Conservation (phyloP, 805 yeast genomes). For the Teunomyces panamensis region DNA sequence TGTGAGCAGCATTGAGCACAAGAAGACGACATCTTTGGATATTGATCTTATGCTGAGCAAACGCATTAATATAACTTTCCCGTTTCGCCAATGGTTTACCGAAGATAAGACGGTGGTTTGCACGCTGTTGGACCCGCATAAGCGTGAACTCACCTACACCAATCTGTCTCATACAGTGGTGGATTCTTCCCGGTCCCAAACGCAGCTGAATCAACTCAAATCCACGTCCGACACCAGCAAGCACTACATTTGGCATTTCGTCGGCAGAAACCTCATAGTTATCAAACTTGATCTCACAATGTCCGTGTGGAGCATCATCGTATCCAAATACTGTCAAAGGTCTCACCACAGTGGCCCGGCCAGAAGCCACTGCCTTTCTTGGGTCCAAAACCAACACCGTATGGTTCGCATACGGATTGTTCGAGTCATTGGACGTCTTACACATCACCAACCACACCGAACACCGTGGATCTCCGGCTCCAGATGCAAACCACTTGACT, state of each 20-base stretch:
- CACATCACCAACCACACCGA: slow-evolving; percentile 53
- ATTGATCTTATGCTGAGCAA: slow-evolving; percentile 53
- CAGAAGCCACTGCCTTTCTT: slow-evolving; percentile 46
- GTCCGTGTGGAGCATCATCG: slow-evolving; percentile 75
- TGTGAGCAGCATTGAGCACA: slow-evolving; percentile 59
- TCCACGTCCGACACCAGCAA: slow-evolving; percentile 51
- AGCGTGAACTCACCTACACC: slow-evolving; percentile 62
- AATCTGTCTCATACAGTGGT: slow-evolving; percentile 64
- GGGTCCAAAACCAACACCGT: slow-evolving; percentile 55
- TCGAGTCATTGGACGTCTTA: slow-evolving; percentile 34
- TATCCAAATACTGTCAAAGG: slow-evolving; percentile 56
- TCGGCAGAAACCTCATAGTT: slow-evolving; percentile 46
- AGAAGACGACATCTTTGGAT: slow-evolving; percentile 52
- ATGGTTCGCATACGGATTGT: slow-evolving; percentile 47
- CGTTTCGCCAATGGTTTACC: slow-evolving; percentile 49
- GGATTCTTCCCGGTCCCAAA: slow-evolving; percentile 68
- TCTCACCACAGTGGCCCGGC: slow-evolving; percentile 46
- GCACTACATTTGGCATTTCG: slow-evolving; percentile 39
- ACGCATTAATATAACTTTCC: slow-evolving; percentile 47
- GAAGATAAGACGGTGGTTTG: slow-evolving; percentile 50
- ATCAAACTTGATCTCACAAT: slow-evolving; percentile 54
- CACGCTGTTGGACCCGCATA: slow-evolving; percentile 46
- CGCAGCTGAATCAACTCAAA: slow-evolving; percentile 63
- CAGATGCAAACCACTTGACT: slow-evolving; percentile 68
- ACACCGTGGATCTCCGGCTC: slow-evolving; percentile 67